These are phyloP conservation scores for Nyctanthes arbortristis DNA, from an alignment of 257 asterid genomes.

Conservation along the genomic window DNA sequence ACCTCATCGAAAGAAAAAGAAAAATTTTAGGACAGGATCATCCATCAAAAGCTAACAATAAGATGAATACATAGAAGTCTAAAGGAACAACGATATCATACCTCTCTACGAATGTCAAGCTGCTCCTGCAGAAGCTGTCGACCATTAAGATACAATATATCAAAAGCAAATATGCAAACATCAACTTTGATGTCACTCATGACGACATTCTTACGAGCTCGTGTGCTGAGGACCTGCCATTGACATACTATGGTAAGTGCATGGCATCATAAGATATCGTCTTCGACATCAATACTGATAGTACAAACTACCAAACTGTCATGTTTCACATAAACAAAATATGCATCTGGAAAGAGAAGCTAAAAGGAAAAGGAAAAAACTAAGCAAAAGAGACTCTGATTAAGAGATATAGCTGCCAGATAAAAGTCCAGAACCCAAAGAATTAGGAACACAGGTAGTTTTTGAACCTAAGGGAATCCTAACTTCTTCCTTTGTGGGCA, in stretches of 20 bases:
- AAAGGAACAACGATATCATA: constrained; percentile 29
- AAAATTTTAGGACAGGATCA: constrained; percentile 18
- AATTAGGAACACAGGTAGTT: not conserved
- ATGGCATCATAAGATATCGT: not conserved
- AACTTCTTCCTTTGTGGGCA: not conserved
- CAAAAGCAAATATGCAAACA: constrained; percentile 95
- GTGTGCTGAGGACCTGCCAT: constrained; percentile 77
- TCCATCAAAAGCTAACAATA: constrained; percentile 15
- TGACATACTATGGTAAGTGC: constrained; percentile 26
- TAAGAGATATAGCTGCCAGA: not conserved
- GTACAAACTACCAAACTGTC: not conserved
- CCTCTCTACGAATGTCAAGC: constrained; percentile 86
- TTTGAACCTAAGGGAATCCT: not conserved
- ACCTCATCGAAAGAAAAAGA: not conserved
- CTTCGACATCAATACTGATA: not conserved
- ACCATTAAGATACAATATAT: constrained; percentile 81
- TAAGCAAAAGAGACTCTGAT: no score
- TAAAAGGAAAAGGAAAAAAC: not conserved
- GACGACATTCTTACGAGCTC: constrained; percentile 89
- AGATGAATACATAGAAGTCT: constrained; percentile 7
- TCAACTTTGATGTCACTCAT: constrained; percentile 74
- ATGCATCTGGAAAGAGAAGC: not conserved
- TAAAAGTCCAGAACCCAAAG: not conserved
- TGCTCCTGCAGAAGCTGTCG: constrained; percentile 86
- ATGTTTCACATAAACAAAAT: not conserved